Percentiles rank a stretch among this genome's conserved stretches.
Evolutionary conservation across 1,284 basidiomycete species (phyloP).

Genomic region (Trametes polyzona): DNA sequence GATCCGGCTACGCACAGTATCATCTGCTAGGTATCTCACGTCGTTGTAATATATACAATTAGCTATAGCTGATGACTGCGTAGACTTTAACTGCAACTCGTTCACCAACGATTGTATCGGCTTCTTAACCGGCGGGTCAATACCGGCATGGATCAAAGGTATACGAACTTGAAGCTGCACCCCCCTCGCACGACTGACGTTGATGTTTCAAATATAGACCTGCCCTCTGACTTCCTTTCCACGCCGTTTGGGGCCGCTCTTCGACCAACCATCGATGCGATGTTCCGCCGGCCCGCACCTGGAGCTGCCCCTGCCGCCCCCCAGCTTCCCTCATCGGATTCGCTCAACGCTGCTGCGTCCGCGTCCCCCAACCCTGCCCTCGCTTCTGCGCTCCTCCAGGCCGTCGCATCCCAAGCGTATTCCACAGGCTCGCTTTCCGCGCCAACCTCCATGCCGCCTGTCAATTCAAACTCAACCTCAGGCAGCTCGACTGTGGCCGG

Average conservation of each 20-base stretch:
- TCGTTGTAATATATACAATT: neutral
- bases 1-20: conserved; percentile 54
- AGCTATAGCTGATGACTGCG: neutral
- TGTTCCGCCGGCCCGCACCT: conserved; percentile 67
- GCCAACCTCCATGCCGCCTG: conserved; percentile 32
- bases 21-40: conserved; percentile 73
- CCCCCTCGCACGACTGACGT: neutral
- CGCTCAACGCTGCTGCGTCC: conserved; percentile 35
- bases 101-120: conserved; percentile 89
- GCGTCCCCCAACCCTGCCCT: conserved; percentile 52
- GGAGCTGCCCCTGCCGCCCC: conserved; percentile 47
- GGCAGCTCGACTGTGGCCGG: conserved; percentile 57
- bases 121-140: conserved; percentile 80
- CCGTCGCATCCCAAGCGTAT: conserved; percentile 60
- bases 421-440: conserved; percentile 33
- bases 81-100: conserved; percentile 89
- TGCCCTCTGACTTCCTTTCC: conserved; percentile 87
- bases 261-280: conserved; percentile 85
- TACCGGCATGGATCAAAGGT: conserved; percentile 83
- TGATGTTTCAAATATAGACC: conserved; percentile 50
- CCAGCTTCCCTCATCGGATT: conserved; percentile 32
- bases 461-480: conserved; percentile 26
- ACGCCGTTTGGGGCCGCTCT: conserved; percentile 90
- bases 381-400: conserved; percentile 63
- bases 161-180: conserved; percentile 1